Base-by-base conservation (phyloP, 768 basidiomycete species). In the Lyophyllum shimeji region DNA sequence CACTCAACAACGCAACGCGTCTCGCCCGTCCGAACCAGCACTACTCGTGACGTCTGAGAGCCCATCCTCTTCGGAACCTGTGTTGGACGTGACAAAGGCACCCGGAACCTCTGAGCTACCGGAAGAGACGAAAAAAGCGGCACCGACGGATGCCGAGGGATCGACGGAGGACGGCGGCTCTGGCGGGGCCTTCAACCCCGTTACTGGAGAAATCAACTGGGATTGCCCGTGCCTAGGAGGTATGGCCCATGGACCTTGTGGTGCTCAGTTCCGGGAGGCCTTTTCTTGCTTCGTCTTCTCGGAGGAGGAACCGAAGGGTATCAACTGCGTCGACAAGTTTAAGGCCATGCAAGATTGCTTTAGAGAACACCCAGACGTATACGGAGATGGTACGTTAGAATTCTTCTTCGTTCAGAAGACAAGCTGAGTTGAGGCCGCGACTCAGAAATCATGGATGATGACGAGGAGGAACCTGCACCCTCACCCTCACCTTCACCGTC, bases 141-240 rank as follows among this genome's bases (percentile, higher is more conserved):
- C 54, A 8, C 8, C 46, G 12, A 18, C 59, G 5, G 29, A 47
- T 40, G 42, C 37, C 17, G 53, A 60, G 43, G 56, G 43, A 39
- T 59, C 57, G 31, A n/a, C 57, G 11, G 42, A 45, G 18, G 56
- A 55, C 9, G 60, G 46, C 11, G 48, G 64, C 51, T 40, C 60
- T 23, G 72, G 71, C 37, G 78, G 79, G 42, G 96, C 97, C 4
- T 98, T 83, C 79, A 90, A 99, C 74, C 95, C 95, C 18, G 94
- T 85, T 59, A 99, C 97, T 1, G 97, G 97, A 43, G 95, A 98
- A 81, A 98, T 99, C 66, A 99, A 99, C 76, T 99, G 97, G 97
- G 97, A 98, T 68, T 99, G 97, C 71, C 94, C 97, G 1, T 98
- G 97, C 70, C 84, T 99, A 7, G 97, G 97, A 29, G 97, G 97